phyloP scores from a whole-genome alignment of 305 asterid species.

The Fraxinus greggii region DNA sequence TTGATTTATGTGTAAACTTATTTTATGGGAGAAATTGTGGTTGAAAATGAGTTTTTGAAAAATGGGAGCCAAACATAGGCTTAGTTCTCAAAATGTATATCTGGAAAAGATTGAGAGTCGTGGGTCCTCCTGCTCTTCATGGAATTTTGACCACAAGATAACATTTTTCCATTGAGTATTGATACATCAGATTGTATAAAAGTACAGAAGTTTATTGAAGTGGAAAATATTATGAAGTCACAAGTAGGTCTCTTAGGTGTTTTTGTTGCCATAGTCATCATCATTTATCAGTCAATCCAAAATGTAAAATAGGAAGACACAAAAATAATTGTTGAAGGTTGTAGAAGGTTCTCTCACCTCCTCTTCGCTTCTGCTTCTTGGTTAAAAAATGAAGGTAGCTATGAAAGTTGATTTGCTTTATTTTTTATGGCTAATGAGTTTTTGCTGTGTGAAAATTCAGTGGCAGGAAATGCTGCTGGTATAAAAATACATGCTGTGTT shows the following conservation, averaged over 20 bases:
- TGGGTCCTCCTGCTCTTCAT: not conserved
- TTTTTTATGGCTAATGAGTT: not conserved
- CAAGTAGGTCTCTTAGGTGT: not conserved
- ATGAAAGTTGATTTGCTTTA: not conserved
- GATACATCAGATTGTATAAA: not conserved
- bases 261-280: not conserved
- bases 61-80: not conserved
- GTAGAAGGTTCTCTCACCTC: not conserved
- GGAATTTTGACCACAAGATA: not conserved
- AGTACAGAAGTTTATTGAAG: slow-evolving; percentile 1
- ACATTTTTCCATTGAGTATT: not conserved
- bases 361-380: not conserved
- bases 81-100: not conserved
- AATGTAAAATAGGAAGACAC: not conserved
- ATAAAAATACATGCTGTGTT: slow-evolving; percentile 70
- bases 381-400: not conserved
- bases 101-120: not conserved
- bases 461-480: slow-evolving; percentile 88
- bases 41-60: not conserved
- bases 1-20: not conserved
- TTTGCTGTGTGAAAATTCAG: slow-evolving; percentile 38
- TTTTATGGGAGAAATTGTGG: not conserved
- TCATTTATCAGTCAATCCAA: not conserved
- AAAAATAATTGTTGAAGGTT: not conserved
- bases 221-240: not conserved